phyloP scores from a whole-genome alignment of 192 early-diverging fungal genomes.

The Thoreauomyces humboldtii region DNA sequence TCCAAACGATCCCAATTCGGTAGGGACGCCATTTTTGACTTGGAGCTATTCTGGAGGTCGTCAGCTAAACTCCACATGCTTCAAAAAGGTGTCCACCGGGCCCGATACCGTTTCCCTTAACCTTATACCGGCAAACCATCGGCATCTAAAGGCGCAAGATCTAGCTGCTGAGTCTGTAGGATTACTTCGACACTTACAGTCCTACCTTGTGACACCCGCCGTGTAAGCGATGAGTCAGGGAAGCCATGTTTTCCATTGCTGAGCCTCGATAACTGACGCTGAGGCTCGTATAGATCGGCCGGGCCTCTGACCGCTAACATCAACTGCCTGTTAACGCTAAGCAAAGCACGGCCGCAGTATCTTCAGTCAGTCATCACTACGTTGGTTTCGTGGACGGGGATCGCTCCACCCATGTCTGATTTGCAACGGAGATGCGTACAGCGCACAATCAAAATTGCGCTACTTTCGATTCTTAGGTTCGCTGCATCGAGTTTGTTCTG shows the following conservation, averaged over 20 bases:
- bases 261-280: neutral
- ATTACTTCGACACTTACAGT: conserved; percentile 21
- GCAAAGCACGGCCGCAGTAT: conserved; percentile 27
- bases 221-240: too few relatives aligned
- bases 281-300: conserved; percentile 24
- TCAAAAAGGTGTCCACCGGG: neutral
- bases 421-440: conserved; percentile 33
- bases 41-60: too few relatives aligned
- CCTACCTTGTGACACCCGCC: conserved; percentile 6
- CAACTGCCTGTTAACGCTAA: conserved; percentile 36
- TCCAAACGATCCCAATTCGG: neutral
- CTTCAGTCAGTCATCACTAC: conserved; percentile 15
- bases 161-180: conserved; percentile 31
- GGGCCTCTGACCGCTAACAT: conserved; percentile 39
- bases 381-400: conserved; percentile 26
- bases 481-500: neutral
- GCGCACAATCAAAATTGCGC: conserved; percentile 40
- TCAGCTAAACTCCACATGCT: too few relatives aligned
- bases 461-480: conserved; percentile 36
- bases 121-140: conserved; percentile 32
- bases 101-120: conserved; percentile 36
- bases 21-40: neutral
- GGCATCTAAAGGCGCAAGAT: conserved; percentile 28
- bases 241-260: neutral
- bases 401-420: conserved; percentile 8